phyloP scores from a whole-genome alignment of 768 basidiomycete species.

The Suillus cothurnatus region DNA sequence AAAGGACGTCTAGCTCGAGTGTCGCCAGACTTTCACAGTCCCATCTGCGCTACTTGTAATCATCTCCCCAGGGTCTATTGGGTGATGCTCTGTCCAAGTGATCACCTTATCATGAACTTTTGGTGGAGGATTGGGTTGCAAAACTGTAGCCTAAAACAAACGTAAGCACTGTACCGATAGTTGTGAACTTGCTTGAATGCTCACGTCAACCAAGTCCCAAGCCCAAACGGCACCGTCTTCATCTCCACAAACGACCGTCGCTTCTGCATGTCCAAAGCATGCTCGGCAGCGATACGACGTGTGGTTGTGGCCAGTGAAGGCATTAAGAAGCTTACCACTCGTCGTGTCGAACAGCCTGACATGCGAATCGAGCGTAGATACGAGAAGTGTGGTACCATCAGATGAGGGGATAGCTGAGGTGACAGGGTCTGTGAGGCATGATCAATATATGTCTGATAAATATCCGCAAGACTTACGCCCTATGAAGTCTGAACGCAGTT shows the following conservation, averaged over 20 bases:
- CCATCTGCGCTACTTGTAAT: slow-evolving; percentile 91
- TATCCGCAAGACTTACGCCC: slow-evolving; percentile 64
- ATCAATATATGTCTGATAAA: background rate
- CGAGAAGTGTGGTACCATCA: slow-evolving; percentile 79
- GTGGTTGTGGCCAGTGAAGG: slow-evolving; percentile 79
- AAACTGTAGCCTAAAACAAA: slow-evolving; percentile 58
- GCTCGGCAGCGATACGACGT: slow-evolving; percentile 77
- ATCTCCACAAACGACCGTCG: slow-evolving; percentile 82
- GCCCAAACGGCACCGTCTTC: slow-evolving; percentile 88
- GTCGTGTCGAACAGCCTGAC: slow-evolving; percentile 83
- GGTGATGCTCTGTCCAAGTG: slow-evolving; percentile 92
- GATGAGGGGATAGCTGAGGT: slow-evolving; percentile 80
- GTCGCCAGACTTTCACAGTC: slow-evolving; percentile 86
- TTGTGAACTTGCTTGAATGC: slow-evolving; percentile 24
- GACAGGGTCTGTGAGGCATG: slow-evolving; percentile 66
- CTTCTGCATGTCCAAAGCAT: slow-evolving; percentile 84
- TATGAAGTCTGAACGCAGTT: slow-evolving; percentile 85
- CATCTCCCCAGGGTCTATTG: slow-evolving; percentile 78
- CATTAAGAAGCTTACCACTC: slow-evolving; percentile 83
- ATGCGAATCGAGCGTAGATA: slow-evolving; percentile 81
- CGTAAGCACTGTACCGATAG: slow-evolving; percentile 7
- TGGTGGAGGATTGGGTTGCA: slow-evolving; percentile 74
- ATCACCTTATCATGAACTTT: slow-evolving; percentile 82
- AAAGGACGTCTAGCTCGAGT: slow-evolving; percentile 31
- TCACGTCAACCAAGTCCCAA: slow-evolving; percentile 91